Evolutionary conservation across 768 basidiomycete species (phyloP).

Genomic region (Leccinellum rugosiceps): DNA sequence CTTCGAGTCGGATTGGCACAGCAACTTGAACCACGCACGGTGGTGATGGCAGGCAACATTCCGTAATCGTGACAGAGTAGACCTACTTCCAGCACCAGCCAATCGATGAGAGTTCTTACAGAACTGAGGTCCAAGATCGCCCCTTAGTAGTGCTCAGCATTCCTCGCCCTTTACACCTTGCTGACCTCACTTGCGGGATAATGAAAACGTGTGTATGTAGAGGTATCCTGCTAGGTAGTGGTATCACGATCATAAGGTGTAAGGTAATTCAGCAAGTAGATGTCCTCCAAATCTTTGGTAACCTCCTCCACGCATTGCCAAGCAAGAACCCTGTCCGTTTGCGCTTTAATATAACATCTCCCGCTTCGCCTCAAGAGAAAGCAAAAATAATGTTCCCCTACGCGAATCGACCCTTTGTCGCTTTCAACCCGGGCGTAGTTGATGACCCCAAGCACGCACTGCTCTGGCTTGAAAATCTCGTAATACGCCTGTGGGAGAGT

Average conservation of each 20-base stretch:
- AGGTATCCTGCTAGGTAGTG: background rate
- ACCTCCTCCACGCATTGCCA: constrained; percentile 5
- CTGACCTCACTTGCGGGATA: constrained; percentile 1
- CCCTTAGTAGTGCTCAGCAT: too few species aligned
- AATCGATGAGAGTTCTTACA: too few species aligned
- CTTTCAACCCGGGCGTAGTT: constrained; percentile 10
- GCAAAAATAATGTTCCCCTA: constrained; percentile 12
- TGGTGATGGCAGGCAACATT: too few species aligned
- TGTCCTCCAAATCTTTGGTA: constrained; percentile 7
- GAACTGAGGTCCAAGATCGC: too few species aligned
- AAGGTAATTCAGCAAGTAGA: constrained; percentile 8
- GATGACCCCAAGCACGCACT: constrained; percentile 14
- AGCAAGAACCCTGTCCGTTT: constrained; percentile 12
- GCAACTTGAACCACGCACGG: too few species aligned
- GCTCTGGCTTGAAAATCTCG: constrained; percentile 13
- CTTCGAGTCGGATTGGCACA: too few species aligned
- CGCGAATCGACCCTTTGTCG: constrained; percentile 6
- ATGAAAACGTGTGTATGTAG: background rate
- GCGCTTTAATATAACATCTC: constrained; percentile 14
- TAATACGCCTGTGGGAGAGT: constrained; percentile 14
- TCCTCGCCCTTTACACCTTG: constrained; percentile 8
- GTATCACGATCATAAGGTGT: constrained; percentile 2
- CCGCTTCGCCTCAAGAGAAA: constrained; percentile 7
- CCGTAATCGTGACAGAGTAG: too few species aligned
- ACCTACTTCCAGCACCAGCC: too few species aligned